Percentiles rank a stretch among this genome's conserved stretches.
Evolutionary conservation across 1,284 basidiomycete genomes (phyloP).

Genomic region (Pseudozyma sp.): DNA sequence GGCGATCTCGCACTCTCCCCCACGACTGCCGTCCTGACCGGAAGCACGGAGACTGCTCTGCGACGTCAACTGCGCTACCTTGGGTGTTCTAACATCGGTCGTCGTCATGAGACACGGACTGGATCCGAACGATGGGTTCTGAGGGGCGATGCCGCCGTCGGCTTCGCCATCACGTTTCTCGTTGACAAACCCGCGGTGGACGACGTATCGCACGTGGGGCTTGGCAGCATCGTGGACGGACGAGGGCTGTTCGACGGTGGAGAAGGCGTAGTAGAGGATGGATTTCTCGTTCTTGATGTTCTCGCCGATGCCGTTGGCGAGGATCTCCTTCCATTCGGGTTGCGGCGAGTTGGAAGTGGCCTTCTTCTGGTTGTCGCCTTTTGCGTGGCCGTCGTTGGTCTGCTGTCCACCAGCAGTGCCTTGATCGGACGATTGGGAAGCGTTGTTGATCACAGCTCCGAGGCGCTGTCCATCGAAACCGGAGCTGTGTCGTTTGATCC

Average conservation of each 20-base stretch:
- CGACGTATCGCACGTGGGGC: slow-evolving; percentile 64
- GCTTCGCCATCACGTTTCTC: slow-evolving; percentile 61
- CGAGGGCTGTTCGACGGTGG: slow-evolving; percentile 47
- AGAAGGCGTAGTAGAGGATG: slow-evolving; percentile 64
- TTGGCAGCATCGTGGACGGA: slow-evolving; percentile 56
- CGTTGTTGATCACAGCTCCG: slow-evolving; percentile 32
- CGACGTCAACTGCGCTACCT: slow-evolving; percentile 62
- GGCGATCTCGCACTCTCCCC: slow-evolving; percentile 63
- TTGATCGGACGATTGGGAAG: slow-evolving; percentile 4
- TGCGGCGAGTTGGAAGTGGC: slow-evolving; percentile 53
- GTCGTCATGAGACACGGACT: slow-evolving; percentile 67
- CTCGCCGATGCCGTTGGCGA: slow-evolving; percentile 47
- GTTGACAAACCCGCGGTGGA: slow-evolving; percentile 69
- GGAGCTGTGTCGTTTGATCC: slow-evolving; percentile 13
- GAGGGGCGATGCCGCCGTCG: slow-evolving; percentile 47
- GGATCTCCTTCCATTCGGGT: slow-evolving; percentile 61
- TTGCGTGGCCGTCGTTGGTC: slow-evolving; percentile 30
- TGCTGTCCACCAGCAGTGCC: slow-evolving; percentile 14
- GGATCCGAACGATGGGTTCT: slow-evolving; percentile 54
- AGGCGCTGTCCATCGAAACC: slow-evolving; percentile 32
- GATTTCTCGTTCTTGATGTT: slow-evolving; percentile 61
- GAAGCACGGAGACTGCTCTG: slow-evolving; percentile 41
- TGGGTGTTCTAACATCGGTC: slow-evolving; percentile 68
- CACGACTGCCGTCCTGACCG: slow-evolving; percentile 29
- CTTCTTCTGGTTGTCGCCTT: slow-evolving; percentile 22